Evolutionary conservation across 768 basidiomycete species (phyloP).

Genomic region (Lactarius evosmus): DNA sequence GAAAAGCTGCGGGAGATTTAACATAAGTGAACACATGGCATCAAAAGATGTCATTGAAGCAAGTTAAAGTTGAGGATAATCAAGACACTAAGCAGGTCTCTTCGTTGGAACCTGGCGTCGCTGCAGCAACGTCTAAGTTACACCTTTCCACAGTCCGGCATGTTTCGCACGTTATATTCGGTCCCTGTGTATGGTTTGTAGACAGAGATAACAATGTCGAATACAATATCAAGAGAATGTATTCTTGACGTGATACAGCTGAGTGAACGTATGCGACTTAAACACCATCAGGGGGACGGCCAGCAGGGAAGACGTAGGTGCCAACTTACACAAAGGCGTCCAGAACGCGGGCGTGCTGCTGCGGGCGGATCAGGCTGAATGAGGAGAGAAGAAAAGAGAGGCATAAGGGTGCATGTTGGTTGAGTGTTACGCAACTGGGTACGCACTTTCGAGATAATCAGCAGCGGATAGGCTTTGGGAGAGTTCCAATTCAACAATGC

Average conservation of each 20-base stretch:
- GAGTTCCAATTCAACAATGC: not conserved
- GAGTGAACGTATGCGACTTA: not conserved
- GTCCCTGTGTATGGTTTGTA: not conserved
- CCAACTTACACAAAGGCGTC: not conserved
- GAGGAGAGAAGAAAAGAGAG: not conserved
- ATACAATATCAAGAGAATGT: not conserved
- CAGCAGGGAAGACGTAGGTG: not conserved
- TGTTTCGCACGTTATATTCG: not conserved
- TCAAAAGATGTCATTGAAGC: not conserved
- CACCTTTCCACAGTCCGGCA: not conserved
- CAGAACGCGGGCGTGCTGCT: not conserved
- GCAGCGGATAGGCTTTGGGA: conserved; percentile 52
- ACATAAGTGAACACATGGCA: not conserved
- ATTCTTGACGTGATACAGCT: not conserved
- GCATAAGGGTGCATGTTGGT: not conserved
- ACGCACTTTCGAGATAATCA: conserved; percentile 61
- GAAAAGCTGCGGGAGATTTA: not conserved
- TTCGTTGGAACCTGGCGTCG: not conserved
- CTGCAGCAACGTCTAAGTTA: not conserved
- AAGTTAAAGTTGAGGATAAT: not conserved
- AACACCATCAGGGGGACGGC: not conserved
- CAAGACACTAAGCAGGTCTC: not conserved
- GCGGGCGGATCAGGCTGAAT: conserved; percentile 12
- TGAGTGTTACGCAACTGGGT: not conserved
- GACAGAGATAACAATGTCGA: not conserved